phyloP scores from a whole-genome alignment of 495 filamentous ascomycete genomes.

The Aspergillus ostianus region DNA sequence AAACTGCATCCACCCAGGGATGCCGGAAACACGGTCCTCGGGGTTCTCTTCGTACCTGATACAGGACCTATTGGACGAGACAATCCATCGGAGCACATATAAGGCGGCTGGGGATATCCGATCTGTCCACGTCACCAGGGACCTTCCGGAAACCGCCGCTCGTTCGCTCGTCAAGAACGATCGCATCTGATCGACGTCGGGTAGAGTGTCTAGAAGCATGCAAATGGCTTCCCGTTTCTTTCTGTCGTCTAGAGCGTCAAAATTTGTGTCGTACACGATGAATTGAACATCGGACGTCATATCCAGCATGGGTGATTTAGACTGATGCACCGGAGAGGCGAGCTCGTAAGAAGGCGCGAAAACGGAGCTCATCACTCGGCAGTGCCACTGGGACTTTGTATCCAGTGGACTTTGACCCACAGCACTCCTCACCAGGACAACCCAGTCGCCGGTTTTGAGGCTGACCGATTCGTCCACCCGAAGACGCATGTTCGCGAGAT shows the following conservation, averaged over 20 bases:
- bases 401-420: no score
- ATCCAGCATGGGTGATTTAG: slow-evolving; percentile 1
- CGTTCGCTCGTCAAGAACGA: slow-evolving; percentile 50
- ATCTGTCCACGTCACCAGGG: slow-evolving; percentile 59
- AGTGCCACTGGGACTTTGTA: slow-evolving; percentile 19
- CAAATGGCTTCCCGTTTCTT: slow-evolving; percentile 56
- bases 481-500: slow-evolving; percentile 41
- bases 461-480: slow-evolving; percentile 26
- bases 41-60: slow-evolving; percentile 61
- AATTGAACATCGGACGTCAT: slow-evolving; percentile 20
- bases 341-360: slow-evolving; percentile 15
- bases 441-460: slow-evolving; percentile 58
- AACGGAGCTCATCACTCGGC: slow-evolving; percentile 17
- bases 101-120: slow-evolving; percentile 65
- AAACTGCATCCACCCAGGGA: slow-evolving; percentile 75
- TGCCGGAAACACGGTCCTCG: slow-evolving; percentile 58
- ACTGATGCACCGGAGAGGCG: slow-evolving; percentile 15
- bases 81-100: slow-evolving; percentile 79
- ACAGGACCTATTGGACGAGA: slow-evolving; percentile 85
- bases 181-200: slow-evolving; percentile 62
- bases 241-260: slow-evolving; percentile 47
- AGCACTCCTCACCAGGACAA: slow-evolving; percentile 38
- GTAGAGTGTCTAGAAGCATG: slow-evolving; percentile 66
- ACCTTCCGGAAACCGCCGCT: slow-evolving; percentile 24
- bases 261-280: slow-evolving; percentile 53